Evolutionary conservation across 2,329 filamentous ascomycete species (phyloP).

Genomic region (Plenodomus biglobosus): DNA sequence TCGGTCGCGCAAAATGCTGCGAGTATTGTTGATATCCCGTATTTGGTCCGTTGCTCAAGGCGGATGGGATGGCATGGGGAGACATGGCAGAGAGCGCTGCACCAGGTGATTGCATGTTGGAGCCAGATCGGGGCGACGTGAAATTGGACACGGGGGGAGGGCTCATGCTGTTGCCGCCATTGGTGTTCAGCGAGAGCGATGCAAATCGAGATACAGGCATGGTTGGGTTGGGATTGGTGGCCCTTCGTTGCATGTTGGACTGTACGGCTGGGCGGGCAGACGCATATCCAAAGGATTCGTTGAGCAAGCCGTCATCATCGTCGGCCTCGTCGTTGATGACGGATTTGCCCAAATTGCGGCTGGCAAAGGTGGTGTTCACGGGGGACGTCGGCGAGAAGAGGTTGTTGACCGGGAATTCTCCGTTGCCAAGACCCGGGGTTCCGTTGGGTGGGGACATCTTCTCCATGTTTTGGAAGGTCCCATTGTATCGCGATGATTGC

Average conservation of each 20-base stretch:
- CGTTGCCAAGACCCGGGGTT: constrained; percentile 56
- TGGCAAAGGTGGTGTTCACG: constrained; percentile 68
- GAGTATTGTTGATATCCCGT: constrained; percentile 58
- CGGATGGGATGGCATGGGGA: constrained; percentile 60
- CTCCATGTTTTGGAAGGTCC: constrained; percentile 63
- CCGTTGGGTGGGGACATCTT: constrained; percentile 62
- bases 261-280: constrained; percentile 63
- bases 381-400: constrained; percentile 75
- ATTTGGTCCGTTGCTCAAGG: constrained; percentile 53
- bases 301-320: constrained; percentile 72
- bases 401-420: constrained; percentile 63
- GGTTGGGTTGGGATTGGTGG: constrained; percentile 72
- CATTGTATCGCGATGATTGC: constrained; percentile 63
- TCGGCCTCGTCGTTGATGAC: constrained; percentile 70
- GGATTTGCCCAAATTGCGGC: constrained; percentile 64
- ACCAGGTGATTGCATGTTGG: constrained; percentile 54
- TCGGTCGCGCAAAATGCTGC: constrained; percentile 62
- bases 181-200: constrained; percentile 70
- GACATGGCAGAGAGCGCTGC: constrained; percentile 46
- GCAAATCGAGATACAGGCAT: constrained; percentile 70
- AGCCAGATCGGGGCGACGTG: constrained; percentile 52
- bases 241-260: constrained; percentile 60
- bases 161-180: constrained; percentile 47
- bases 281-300: constrained; percentile 71
- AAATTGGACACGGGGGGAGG: constrained; percentile 60